These are phyloP conservation scores for Trichosporon sp. DNA, from an alignment of 1,284 basidiomycete genomes.

Conservation along the genomic window DNA sequence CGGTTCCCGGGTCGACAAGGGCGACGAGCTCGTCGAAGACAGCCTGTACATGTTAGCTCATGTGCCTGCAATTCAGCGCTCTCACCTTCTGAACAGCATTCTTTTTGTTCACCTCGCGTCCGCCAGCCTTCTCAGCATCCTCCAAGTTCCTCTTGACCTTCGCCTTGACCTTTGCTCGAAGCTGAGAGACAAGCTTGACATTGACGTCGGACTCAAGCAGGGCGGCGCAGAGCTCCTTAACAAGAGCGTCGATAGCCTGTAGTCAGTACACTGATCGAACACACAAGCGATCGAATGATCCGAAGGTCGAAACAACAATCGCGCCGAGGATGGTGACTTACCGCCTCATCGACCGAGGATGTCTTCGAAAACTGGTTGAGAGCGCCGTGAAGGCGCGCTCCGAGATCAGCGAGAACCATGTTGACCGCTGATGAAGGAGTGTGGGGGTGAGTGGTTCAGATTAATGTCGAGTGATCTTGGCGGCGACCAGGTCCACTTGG, in stretches of 20 bases:
- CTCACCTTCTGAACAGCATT: constrained; percentile 80
- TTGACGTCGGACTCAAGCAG: constrained; percentile 97
- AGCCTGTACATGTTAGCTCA: constrained; percentile 54
- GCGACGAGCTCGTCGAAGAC: constrained; percentile 95
- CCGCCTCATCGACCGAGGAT: constrained; percentile 83
- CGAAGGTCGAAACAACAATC: background rate
- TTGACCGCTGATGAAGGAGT: constrained; percentile 21
- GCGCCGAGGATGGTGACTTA: constrained; percentile 31
- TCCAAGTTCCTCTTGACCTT: constrained; percentile 57
- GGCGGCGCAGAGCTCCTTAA: constrained; percentile 93
- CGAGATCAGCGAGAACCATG: constrained; percentile 97
- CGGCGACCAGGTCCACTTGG: background rate
- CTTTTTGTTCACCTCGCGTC: constrained; percentile 76
- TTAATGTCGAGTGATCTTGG: background rate
- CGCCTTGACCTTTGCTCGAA: constrained; percentile 83
- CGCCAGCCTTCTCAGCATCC: constrained; percentile 66
- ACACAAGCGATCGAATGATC: background rate
- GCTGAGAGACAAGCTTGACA: constrained; percentile 83
- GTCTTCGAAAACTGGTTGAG: constrained; percentile 83
- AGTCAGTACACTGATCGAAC: background rate
- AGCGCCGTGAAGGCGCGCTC: constrained; percentile 86
- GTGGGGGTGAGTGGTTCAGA: background rate
- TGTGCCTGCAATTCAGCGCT: too few relatives aligned
- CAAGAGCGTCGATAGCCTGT: constrained; percentile 82
- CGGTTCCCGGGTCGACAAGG: constrained; percentile 88